phyloP scores from a whole-genome alignment of 148 eudicot genomes.

The Arctostaphylos glauca region DNA sequence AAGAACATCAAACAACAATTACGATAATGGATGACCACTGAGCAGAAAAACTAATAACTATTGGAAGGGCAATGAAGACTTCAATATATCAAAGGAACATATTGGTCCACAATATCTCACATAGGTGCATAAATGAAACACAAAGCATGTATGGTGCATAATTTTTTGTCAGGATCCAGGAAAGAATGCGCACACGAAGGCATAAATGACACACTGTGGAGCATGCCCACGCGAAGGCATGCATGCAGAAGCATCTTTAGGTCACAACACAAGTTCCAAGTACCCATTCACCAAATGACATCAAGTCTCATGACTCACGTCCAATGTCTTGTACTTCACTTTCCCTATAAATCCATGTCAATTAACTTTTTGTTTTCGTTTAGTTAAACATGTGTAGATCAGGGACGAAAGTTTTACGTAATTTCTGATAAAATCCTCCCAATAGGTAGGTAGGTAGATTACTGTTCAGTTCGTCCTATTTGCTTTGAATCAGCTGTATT shows the following conservation, averaged over 20 bases:
- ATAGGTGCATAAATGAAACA: not conserved
- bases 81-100: not conserved
- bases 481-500: not conserved
- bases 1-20: constrained; percentile 4
- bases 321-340: not conserved
- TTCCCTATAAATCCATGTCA: not conserved
- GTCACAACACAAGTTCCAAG: not conserved
- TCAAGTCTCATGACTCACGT: not conserved
- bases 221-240: not conserved
- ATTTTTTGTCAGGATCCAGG: not conserved
- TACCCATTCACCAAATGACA: not conserved
- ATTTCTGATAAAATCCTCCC: not conserved
- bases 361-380: not conserved
- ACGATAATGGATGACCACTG: not conserved
- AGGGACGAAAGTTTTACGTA: not conserved
- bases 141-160: not conserved
- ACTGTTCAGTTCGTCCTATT: not conserved
- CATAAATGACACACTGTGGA: too few species aligned
- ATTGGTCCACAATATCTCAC: not conserved
- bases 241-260: not conserved
- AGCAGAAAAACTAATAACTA: not conserved
- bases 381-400: not conserved
- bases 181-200: too few species aligned
- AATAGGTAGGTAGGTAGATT: not conserved
- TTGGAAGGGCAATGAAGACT: constrained; percentile 8